Evolutionary conservation across 805 yeast genomes (phyloP).

Genomic region (Cyberlindnera euphorbiae): DNA sequence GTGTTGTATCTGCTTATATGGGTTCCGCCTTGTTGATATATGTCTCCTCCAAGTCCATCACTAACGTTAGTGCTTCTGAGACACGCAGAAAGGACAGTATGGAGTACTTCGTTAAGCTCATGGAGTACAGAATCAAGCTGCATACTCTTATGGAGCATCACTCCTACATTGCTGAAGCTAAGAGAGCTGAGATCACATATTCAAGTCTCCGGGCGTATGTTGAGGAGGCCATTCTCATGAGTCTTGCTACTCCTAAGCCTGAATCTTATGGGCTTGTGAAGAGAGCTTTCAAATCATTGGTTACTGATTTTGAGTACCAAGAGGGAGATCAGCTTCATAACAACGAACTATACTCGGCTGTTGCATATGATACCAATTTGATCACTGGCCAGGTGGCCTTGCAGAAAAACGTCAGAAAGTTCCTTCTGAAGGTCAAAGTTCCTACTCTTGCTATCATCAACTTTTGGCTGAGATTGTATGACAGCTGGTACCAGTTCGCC

Average conservation of each 20-base stretch:
- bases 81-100: slow-evolving; percentile 32
- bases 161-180: slow-evolving; percentile 21
- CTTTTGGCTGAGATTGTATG: slow-evolving; percentile 43
- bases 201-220: slow-evolving; percentile 33
- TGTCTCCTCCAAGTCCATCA: slow-evolving; percentile 32
- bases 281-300: slow-evolving; percentile 31
- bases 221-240: slow-evolving; percentile 48
- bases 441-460: slow-evolving; percentile 34
- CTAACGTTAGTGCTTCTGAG: slow-evolving; percentile 27
- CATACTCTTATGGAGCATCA: slow-evolving; percentile 25
- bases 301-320: slow-evolving; percentile 18
- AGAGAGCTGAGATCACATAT: slow-evolving; percentile 24
- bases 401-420: slow-evolving; percentile 57
- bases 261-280: slow-evolving; percentile 47
- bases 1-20: slow-evolving; percentile 32
- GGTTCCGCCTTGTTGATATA: slow-evolving; percentile 36
- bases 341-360: slow-evolving; percentile 34
- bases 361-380: slow-evolving; percentile 50
- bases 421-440: slow-evolving; percentile 23
- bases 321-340: slow-evolving; percentile 23
- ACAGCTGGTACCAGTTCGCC: slow-evolving; percentile 38
- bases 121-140: slow-evolving; percentile 34
- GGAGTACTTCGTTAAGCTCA: slow-evolving; percentile 34
- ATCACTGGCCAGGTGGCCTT: slow-evolving; percentile 71
- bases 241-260: slow-evolving; percentile 46